Conservation (phyloP, 2,329 filamentous ascomycete species). For the Xylariaceae sp. region DNA sequence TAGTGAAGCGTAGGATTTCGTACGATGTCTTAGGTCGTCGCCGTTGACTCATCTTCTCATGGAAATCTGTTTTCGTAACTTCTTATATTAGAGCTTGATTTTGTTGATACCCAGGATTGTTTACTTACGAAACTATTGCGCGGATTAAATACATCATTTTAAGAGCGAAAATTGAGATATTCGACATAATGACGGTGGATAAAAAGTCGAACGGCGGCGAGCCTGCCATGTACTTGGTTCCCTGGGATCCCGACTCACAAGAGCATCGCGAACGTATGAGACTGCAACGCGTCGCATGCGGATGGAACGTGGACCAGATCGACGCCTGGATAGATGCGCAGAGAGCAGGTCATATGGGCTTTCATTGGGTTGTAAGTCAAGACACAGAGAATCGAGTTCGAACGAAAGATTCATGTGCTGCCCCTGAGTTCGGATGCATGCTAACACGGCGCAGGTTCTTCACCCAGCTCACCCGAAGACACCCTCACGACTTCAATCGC, state of each 20-base stretch:
- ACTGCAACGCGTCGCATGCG: slow-evolving; percentile 21
- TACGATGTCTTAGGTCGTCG: too few species aligned
- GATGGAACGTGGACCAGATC: slow-evolving; percentile 21
- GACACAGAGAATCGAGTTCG: neutral
- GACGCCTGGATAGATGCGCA: slow-evolving; percentile 17
- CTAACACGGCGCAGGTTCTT: slow-evolving; percentile 16
- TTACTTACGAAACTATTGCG: too few species aligned
- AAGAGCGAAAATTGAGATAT: too few species aligned
- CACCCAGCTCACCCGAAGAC: slow-evolving; percentile 19
- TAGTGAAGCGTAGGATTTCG: too few species aligned
- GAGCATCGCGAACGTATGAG: slow-evolving; percentile 22
- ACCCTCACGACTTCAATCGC: slow-evolving; percentile 20
- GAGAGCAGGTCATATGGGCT: slow-evolving; percentile 14
- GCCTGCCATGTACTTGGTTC: slow-evolving; percentile 13
- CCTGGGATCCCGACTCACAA: slow-evolving; percentile 23
- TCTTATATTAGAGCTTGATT: too few species aligned
- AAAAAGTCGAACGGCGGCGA: neutral
- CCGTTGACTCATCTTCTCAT: too few species aligned
- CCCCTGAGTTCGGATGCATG: neutral
- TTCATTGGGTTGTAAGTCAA: slow-evolving; percentile 23
- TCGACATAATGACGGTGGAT: neutral
- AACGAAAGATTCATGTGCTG: neutral
- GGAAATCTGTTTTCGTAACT: too few species aligned
- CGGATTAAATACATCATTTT: too few species aligned
- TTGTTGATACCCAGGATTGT: too few species aligned